These are phyloP conservation scores for Auriscalpium vulgare DNA, from an alignment of 768 basidiomycete species.

Conservation along the genomic window DNA sequence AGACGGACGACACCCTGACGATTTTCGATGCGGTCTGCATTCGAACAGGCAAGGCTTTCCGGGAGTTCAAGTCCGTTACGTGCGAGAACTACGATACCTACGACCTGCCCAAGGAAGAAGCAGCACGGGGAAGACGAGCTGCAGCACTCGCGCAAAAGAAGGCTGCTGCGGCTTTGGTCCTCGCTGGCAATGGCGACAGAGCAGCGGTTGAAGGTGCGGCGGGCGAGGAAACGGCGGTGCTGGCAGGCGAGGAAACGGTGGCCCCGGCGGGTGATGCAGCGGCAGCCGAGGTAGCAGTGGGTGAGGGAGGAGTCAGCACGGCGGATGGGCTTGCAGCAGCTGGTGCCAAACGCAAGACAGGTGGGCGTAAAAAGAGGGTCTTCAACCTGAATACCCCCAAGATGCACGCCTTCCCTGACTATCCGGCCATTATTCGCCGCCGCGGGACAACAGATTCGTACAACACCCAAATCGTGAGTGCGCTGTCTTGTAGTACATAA, in stretches of 20 bases:
- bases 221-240: too few species aligned
- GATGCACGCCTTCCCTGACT: conserved; percentile 19
- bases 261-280: too few species aligned
- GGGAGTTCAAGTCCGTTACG: conserved; percentile 23
- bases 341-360: neutral
- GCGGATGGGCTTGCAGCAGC: too few species aligned
- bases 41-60: conserved; percentile 13
- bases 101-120: conserved; percentile 31
- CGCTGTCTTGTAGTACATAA: neutral
- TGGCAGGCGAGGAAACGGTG: too few species aligned
- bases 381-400: conserved; percentile 21
- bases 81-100: conserved; percentile 21
- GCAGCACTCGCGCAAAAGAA: neutral
- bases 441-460: conserved; percentile 20
- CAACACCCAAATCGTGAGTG: conserved; percentile 19
- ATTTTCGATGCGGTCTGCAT: conserved; percentile 17
- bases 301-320: too few species aligned
- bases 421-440: conserved; percentile 3
- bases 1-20: conserved; percentile 25
- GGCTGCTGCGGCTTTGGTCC: too few species aligned
- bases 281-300: too few species aligned
- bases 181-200: too few species aligned
- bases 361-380: neutral
- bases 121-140: conserved; percentile 12
- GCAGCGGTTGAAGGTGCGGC: too few species aligned